phyloP scores from a whole-genome alignment of 176 grass and related monocot species.

The Aechmea fasciata region DNA sequence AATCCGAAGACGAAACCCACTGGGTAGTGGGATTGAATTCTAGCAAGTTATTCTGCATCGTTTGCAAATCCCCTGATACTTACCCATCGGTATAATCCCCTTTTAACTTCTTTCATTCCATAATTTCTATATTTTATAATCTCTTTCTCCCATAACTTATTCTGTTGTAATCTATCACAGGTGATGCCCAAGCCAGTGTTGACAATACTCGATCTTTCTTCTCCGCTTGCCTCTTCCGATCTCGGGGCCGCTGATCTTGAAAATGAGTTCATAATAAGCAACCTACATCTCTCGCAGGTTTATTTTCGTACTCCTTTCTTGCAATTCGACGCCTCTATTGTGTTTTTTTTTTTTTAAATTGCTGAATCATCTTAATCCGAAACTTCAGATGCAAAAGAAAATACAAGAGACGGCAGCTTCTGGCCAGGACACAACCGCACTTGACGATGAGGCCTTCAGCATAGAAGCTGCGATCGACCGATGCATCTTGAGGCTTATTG shows the following conservation, averaged over 20 bases:
- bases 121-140: background rate
- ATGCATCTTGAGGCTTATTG: slow-evolving; percentile 90
- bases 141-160: background rate
- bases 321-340: slow-evolving; percentile 1
- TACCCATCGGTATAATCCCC: slow-evolving; percentile 52
- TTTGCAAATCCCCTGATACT: slow-evolving; percentile 68
- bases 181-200: slow-evolving; percentile 89
- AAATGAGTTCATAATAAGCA: slow-evolving; percentile 79
- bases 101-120: background rate
- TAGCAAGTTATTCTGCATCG: slow-evolving; percentile 80
- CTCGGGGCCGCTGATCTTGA: slow-evolving; percentile 75
- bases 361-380: slow-evolving; percentile 19
- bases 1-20: slow-evolving; percentile 77
- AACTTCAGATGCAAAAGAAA: slow-evolving; percentile 61
- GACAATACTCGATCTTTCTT: slow-evolving; percentile 56
- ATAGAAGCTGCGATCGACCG: slow-evolving; percentile 75
- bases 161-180: slow-evolving; percentile 26
- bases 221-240: slow-evolving; percentile 80
- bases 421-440: slow-evolving; percentile 44
- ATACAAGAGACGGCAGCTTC: slow-evolving; percentile 37
- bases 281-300: slow-evolving; percentile 81
- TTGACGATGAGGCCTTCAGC: slow-evolving; percentile 79
- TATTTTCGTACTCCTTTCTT: slow-evolving; percentile 5
- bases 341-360: slow-evolving; percentile 14
- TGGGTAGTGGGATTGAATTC: slow-evolving; percentile 80